Conservation (phyloP, 1,284 basidiomycete genomes). For the Pseudozyma thailandica region DNA sequence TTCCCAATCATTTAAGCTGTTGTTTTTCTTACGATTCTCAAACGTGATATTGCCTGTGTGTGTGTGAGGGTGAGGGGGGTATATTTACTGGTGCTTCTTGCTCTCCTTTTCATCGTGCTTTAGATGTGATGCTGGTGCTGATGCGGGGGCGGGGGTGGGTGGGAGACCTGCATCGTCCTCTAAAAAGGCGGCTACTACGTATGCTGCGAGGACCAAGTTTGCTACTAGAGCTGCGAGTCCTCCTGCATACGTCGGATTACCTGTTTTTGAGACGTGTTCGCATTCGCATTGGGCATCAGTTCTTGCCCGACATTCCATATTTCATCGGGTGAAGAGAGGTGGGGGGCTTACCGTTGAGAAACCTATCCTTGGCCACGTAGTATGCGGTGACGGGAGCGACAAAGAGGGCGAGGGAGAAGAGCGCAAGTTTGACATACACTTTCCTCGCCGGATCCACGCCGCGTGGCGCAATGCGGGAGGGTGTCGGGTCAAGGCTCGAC, state of each 20-base stretch:
- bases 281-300: too few relatives aligned
- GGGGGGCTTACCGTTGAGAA: conserved; percentile 45
- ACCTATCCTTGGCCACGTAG: conserved; percentile 59
- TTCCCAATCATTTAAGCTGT: neutral
- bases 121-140: too few relatives aligned
- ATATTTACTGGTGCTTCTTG: conserved; percentile 33
- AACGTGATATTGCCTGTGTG: too few relatives aligned
- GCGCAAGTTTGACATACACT: conserved; percentile 63
- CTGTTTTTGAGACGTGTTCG: conserved; percentile 23
- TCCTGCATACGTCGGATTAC: conserved; percentile 64
- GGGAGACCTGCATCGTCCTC: conserved; percentile 52
- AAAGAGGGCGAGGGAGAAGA: conserved; percentile 63
- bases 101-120: neutral
- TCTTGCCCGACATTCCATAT: too few relatives aligned
- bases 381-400: conserved; percentile 61
- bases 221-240: conserved; percentile 65
- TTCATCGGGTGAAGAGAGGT: neutral
- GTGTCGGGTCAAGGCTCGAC: conserved; percentile 44
- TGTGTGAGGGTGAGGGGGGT: conserved; percentile 4
- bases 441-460: conserved; percentile 55
- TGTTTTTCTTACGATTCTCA: too few relatives aligned
- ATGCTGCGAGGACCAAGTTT: conserved; percentile 63
- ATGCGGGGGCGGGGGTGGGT: neutral
- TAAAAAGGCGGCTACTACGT: conserved; percentile 63
- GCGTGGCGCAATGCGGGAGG: conserved; percentile 49